Conservation (phyloP, 768 basidiomycete species). For the Lactarius psammicola region DNA sequence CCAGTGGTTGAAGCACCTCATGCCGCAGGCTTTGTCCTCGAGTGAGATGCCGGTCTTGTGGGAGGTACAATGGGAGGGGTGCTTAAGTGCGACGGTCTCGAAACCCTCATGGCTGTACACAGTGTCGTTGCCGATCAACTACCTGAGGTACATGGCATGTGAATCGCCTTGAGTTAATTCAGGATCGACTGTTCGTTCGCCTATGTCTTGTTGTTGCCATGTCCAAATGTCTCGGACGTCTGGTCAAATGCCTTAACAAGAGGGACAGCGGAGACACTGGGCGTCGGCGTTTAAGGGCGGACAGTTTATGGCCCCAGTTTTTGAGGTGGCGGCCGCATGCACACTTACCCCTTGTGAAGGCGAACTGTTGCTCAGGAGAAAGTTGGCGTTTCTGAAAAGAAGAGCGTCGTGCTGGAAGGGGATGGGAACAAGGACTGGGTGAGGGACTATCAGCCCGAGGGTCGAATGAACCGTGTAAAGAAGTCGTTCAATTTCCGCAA, state of each 20-base stretch:
- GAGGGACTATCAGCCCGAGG: no score
- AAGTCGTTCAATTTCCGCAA: conserved; percentile 64
- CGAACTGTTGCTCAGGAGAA: conserved; percentile 81
- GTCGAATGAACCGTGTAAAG: conserved; percentile 65
- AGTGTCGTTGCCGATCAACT: conserved; percentile 84
- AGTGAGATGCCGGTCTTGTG: conserved; percentile 71
- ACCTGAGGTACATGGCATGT: conserved; percentile 83
- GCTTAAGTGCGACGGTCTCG: conserved; percentile 68
- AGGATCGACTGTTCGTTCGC: conserved; percentile 74
- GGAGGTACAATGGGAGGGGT: conserved; percentile 79
- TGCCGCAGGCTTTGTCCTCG: conserved; percentile 67
- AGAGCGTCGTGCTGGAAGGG: conserved; percentile 62
- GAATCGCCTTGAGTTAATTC: conserved; percentile 86
- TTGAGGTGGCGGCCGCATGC: not conserved
- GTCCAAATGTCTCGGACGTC: conserved; percentile 63
- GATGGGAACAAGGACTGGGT: not conserved
- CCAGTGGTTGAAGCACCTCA: conserved; percentile 84
- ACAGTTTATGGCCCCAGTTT: not conserved
- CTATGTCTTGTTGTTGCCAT: conserved; percentile 86
- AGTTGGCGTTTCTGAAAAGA: conserved; percentile 65
- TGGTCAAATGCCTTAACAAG: conserved; percentile 71
- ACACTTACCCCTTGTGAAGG: conserved; percentile 70
- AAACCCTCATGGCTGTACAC: conserved; percentile 78
- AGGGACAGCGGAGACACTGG: conserved; percentile 7
- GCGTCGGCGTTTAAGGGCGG: not conserved